Evolutionary conservation across 306 rosid genomes (phyloP).

Genomic region (Lotus japonicus): DNA sequence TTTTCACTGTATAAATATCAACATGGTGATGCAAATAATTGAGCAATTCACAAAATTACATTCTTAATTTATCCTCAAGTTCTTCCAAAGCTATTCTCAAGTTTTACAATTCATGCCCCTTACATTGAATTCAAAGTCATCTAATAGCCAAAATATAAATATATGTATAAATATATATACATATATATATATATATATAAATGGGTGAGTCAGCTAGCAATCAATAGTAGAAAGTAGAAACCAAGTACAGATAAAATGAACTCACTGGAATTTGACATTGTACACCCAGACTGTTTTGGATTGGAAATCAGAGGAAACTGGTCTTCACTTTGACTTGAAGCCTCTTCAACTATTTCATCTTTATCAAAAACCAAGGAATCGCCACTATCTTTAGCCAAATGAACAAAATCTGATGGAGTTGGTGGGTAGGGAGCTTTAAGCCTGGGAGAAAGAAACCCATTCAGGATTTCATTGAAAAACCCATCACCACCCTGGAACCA

Average conservation of each 20-base stretch:
- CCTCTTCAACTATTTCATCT: conserved; percentile 37
- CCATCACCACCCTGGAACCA: conserved; percentile 95
- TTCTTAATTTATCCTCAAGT: conserved; percentile 3
- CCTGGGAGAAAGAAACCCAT: conserved; percentile 86
- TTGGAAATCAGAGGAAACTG: conserved; percentile 53
- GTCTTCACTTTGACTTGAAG: conserved; percentile 40
- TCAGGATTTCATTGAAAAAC: conserved; percentile 94
- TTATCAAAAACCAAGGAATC: conserved; percentile 31
- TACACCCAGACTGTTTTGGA: conserved; percentile 21
- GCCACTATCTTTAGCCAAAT: conserved; percentile 26
- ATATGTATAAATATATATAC: too few species aligned
- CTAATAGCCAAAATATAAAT: neutral
- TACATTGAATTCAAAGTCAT: conserved; percentile 23
- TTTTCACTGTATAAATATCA: neutral
- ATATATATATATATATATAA: too few species aligned
- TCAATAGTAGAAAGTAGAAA: conserved; percentile 16
- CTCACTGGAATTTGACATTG: conserved; percentile 39
- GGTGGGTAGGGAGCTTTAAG: conserved; percentile 78
- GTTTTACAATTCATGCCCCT: conserved; percentile 26
- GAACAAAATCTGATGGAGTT: conserved; percentile 59
- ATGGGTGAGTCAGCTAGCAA: conserved; percentile 16
- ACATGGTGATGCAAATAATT: neutral
- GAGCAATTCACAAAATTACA: neutral
- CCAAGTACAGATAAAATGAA: conserved; percentile 25
- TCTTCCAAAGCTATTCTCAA: neutral